A percentile compares a stretch with the other conserved stretches of the same genome.
Conservation (phyloP, 2,329 filamentous ascomycete species). For the Trichoderma gracile region DNA sequence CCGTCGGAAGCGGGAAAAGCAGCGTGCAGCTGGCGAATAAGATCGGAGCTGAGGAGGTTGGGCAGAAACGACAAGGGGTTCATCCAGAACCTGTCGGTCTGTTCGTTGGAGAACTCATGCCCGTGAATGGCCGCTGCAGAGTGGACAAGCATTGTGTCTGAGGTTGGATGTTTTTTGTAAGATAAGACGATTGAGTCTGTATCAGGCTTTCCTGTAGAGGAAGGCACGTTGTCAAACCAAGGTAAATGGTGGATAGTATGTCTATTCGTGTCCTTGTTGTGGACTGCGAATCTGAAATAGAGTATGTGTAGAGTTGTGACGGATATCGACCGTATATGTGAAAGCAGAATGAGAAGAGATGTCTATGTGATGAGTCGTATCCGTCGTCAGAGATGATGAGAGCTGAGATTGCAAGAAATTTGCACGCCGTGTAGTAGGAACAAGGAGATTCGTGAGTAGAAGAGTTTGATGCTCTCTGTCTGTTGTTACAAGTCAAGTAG, state of each 20-base stretch:
- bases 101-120: constrained; percentile 55
- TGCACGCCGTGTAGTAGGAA: not conserved
- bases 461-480: not conserved
- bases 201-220: constrained; percentile 4
- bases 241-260: constrained; percentile 17
- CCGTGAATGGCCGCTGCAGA: constrained; percentile 60
- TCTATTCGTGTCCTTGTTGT: not conserved
- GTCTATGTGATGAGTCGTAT: constrained; percentile 21
- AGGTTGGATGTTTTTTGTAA: not conserved
- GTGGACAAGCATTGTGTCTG: constrained; percentile 57
- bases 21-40: no score
- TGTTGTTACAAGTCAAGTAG: not conserved
- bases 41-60: no score
- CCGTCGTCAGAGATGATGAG: constrained; percentile 19
- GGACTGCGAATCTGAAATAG: constrained; percentile 1
- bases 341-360: not conserved
- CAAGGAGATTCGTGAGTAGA: not conserved
- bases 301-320: not conserved
- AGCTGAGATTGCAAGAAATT: constrained; percentile 10
- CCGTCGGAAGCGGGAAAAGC: not conserved
- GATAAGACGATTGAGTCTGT: not conserved
- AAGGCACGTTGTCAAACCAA: constrained; percentile 1
- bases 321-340: constrained; percentile 5
- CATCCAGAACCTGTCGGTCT: constrained; percentile 37
- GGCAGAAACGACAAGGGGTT: constrained; percentile 46